phyloP scores from a whole-genome alignment of 352 stramenopile species.

The Thalassiosira delicatula region DNA sequence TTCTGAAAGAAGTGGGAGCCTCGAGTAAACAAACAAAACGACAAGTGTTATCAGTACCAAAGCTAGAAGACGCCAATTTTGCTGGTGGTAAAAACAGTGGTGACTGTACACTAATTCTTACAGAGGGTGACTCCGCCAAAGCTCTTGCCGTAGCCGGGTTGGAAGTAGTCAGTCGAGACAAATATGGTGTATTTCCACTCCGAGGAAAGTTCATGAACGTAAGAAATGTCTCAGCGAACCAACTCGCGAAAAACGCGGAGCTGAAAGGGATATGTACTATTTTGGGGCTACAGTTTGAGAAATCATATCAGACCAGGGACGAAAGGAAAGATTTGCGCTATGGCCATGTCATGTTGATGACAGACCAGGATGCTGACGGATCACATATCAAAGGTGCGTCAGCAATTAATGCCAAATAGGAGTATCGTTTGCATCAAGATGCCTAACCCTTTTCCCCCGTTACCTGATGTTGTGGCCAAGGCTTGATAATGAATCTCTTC shows the following conservation, averaged over 20 bases:
- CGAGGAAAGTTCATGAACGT: conserved; percentile 98
- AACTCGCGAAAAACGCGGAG: conserved; percentile 97
- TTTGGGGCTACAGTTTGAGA: conserved; percentile 94
- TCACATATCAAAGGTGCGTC: conserved; percentile 99
- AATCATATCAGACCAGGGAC: conserved; percentile 89
- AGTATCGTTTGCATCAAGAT: too few relatives aligned
- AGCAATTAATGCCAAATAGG: too few relatives aligned
- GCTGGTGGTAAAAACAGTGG: conserved; percentile 89
- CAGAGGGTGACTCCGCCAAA: conserved; percentile 98
- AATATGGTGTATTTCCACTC: conserved; percentile 97
- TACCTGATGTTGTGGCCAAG: too few relatives aligned
- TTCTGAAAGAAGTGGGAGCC: conserved; percentile 79
- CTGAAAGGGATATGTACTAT: conserved; percentile 96
- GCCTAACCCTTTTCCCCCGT: too few relatives aligned
- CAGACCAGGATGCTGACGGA: conserved; percentile 98
- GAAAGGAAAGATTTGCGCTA: conserved; percentile 88
- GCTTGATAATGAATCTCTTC: too few relatives aligned
- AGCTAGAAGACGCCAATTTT: conserved; percentile 97
- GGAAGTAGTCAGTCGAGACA: conserved; percentile 93
- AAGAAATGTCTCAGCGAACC: conserved; percentile 90
- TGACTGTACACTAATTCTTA: conserved; percentile 98
- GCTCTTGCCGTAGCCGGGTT: conserved; percentile 95
- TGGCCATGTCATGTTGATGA: conserved; percentile 98
- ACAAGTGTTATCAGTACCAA: conserved; percentile 89
- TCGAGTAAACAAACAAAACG: conserved; percentile 89